Base-by-base conservation (phyloP, 2,329 filamentous ascomycete genomes). In the Xylaria sp. region DNA sequence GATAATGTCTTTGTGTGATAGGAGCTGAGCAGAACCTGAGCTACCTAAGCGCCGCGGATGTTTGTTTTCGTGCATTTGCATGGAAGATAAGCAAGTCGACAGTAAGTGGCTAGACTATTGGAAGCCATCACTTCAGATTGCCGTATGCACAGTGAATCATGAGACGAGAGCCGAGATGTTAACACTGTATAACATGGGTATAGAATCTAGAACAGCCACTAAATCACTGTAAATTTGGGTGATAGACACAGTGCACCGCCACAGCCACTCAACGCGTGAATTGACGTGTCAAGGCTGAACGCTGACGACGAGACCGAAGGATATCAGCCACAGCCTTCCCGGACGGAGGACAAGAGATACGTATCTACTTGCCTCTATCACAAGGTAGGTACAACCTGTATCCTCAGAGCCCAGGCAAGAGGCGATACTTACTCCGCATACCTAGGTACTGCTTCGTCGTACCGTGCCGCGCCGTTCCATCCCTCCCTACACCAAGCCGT, bases 231-330 rank as follows among this genome's bases (percentile, higher is more conserved):
- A 11, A 6, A 11, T 6, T 6, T 33, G 6, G 11, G 29, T 11
- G 11, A 6, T 6, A 33, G 11, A 41, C 10, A 31, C 37, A 31
- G 25, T 43, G 37, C 27, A 54, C 35, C 21, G n/a, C n/a, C 47
- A 27, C 21, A 37, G 23, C 37, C 52, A 60, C 57, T 60, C n/a
- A 55, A 60, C 58, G 58, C 58, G 58, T 51, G n/a, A n/a, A n/a
- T n/a, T n/a, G 9, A 40, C 43, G 38, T 33, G 47, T 51, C 38
- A 17, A 48, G 53, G n/a, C 41, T 29, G 10, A 37, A n/a, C n/a
- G n/a, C n/a, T n/a, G n/a, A n/a, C n/a, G n/a, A n/a, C n/a, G n/a
- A n/a, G n/a, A n/a, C n/a, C n/a, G n/a, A n/a, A n/a, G n/a, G n/a
- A n/a, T 19, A n/a, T 9, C 9, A 53, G n/a, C 23, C 10, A 15